Evolutionary conservation across 2,329 filamentous ascomycete genomes (phyloP).

Genomic region (Xylaria polymorpha): DNA sequence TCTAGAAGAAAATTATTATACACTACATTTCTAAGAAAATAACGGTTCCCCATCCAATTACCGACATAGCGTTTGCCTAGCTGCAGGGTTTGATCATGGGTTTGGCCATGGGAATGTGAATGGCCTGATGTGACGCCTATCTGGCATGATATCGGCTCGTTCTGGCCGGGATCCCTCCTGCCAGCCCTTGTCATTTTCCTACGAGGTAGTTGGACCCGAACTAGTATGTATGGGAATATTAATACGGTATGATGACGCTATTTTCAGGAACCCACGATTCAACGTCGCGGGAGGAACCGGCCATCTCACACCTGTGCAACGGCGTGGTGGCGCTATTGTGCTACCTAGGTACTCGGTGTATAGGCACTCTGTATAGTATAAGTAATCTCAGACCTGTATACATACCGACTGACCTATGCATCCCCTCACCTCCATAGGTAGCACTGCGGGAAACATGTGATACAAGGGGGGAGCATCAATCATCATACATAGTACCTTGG

Average conservation of each 20-base stretch:
- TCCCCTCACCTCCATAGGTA: background rate
- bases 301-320: constrained; percentile 11
- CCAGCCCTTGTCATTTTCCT: constrained; percentile 13
- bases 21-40: background rate
- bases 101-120: constrained; percentile 32
- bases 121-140: constrained; percentile 39
- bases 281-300: constrained; percentile 33
- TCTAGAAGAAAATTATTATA: constrained; percentile 15
- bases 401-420: background rate
- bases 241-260: constrained; percentile 26
- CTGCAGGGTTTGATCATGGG: constrained; percentile 30
- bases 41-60: constrained; percentile 25
- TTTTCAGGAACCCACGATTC: constrained; percentile 29
- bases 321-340: background rate
- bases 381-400: background rate
- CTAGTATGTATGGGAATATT: background rate
- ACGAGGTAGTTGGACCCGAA: constrained; percentile 22
- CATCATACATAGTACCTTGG: constrained; percentile 10
- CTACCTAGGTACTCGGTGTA: constrained; percentile 1
- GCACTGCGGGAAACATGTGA: constrained; percentile 1
- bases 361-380: background rate
- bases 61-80: constrained; percentile 31
- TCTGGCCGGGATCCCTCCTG: constrained; percentile 15
- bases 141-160: constrained; percentile 38
- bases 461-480: background rate